Base-by-base conservation (phyloP, 257 asterid species). In the Lavandula angustifolia region DNA sequence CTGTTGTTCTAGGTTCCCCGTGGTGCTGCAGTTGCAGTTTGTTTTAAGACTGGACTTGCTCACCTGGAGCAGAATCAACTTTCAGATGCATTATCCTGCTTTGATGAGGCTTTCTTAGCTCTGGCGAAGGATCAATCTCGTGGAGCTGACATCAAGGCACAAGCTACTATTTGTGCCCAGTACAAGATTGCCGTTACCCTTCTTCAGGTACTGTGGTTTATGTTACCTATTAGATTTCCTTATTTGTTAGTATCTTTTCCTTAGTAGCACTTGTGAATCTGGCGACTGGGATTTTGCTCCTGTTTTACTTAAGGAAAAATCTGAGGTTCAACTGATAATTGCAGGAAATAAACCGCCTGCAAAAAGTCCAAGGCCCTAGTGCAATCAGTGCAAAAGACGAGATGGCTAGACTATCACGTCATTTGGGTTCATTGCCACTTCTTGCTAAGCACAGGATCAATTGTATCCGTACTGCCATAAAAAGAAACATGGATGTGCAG, bases 1-100 rank as follows among this genome's bases (percentile, higher is more conserved):
- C 61, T 60, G 60, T 66, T 64, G 51, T 66, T 73, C 49, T 67
- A 94, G 99, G 96, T 94, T 80, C 99, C 99, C 35, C 97, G 97
- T 42, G 99, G 99, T 72, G 96, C 97, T 50, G 87, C 87, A 48
- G 99, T 97, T 54, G 81, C 99, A 54, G 75, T 85, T 71, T 94
- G 99, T 80, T 94, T 94, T 69, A 94, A 90, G 81, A 90, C 87
- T 62, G 99, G 99, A 56, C 95, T 94, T 71, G 87, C 86, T 69
- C 99, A 94, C 82, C 94, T 94, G 75, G 99, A 94, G 83, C 97
- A 87, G 78, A 94, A 94, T 81, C 99, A 94, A 78, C 95, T 94
- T 62, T 84, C 99, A 65, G 99, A 94, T 86, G 99, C 99, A 61
- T 76, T 94, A 68, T 94, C 99, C 69, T 94, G 99, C 77, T 94